A percentile compares a stretch with the other conserved stretches of the same genome.
Conservation (phyloP, 805 yeast species). For the Zygosaccharomyces bisporus region DNA sequence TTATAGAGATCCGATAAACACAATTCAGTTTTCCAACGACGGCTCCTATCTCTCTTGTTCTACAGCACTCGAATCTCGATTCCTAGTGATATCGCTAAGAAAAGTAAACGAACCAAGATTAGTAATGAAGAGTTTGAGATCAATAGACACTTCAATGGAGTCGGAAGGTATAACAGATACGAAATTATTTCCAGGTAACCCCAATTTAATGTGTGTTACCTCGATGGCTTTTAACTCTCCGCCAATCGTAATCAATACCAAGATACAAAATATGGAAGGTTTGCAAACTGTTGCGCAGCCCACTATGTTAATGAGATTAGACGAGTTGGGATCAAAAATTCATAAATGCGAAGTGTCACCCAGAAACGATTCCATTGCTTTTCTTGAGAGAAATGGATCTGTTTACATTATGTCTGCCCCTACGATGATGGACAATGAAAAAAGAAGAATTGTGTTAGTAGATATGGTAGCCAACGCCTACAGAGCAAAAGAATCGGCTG, state of each 20-base stretch:
- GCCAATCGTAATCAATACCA: conserved; percentile 64
- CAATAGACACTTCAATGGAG: conserved; percentile 62
- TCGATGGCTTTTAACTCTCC: conserved; percentile 62
- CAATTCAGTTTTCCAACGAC: conserved; percentile 67
- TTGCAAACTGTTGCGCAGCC: conserved; percentile 53
- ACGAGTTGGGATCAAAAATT: conserved; percentile 76
- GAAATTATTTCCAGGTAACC: conserved; percentile 64
- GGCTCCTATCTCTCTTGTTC: conserved; percentile 71
- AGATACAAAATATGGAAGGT: conserved; percentile 44
- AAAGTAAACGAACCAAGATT: conserved; percentile 62
- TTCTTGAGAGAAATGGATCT: conserved; percentile 72
- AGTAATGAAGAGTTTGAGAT: conserved; percentile 63
- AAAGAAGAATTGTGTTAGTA: conserved; percentile 48
- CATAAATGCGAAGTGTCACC: conserved; percentile 77
- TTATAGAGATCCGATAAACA: conserved; percentile 77
- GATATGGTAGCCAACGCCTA: conserved; percentile 78
- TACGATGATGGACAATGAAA: conserved; percentile 51
- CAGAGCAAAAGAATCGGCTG: conserved; percentile 71
- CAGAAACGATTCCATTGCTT: conserved; percentile 80
- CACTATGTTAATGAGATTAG: conserved; percentile 55
- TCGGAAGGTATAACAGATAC: conserved; percentile 87
- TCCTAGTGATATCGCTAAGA: conserved; percentile 65
- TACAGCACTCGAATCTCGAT: conserved; percentile 64
- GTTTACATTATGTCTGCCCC: conserved; percentile 67
- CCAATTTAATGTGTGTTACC: conserved; percentile 50